These are phyloP conservation scores for Trichoderma hamatum DNA, from an alignment of 2,329 filamentous ascomycete species.

Conservation along the genomic window DNA sequence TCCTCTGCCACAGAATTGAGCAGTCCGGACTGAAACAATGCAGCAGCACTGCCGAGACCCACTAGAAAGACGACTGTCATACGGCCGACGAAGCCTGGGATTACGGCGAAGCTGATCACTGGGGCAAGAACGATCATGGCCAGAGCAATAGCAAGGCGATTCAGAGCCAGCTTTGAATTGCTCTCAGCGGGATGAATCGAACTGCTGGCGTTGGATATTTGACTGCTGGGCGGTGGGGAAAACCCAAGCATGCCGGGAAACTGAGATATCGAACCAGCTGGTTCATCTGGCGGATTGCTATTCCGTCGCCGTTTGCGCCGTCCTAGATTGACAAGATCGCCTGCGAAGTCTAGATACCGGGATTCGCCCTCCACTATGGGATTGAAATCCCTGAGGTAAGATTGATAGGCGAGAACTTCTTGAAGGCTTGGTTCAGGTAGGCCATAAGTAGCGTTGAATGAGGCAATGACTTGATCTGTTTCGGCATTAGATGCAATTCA, in stretches of 20 bases:
- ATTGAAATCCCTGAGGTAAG: slow-evolving; percentile 57
- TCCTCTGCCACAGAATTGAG: slow-evolving; percentile 28
- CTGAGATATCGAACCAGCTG: slow-evolving; percentile 33
- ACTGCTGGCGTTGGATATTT: slow-evolving; percentile 24
- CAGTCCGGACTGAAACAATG: slow-evolving; percentile 36
- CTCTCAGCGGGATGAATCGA: not conserved
- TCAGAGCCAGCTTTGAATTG: slow-evolving; percentile 1
- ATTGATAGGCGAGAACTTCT: slow-evolving; percentile 53
- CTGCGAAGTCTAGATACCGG: slow-evolving; percentile 57
- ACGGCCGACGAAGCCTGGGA: slow-evolving; percentile 59
- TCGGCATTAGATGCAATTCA: not conserved
- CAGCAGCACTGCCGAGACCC: slow-evolving; percentile 47
- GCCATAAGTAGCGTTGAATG: slow-evolving; percentile 57
- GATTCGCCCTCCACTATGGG: slow-evolving; percentile 63
- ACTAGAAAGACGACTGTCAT: slow-evolving; percentile 60
- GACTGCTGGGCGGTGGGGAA: slow-evolving; percentile 23
- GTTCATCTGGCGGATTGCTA: slow-evolving; percentile 30
- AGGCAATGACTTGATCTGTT: slow-evolving; percentile 60
- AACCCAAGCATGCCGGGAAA: slow-evolving; percentile 22
- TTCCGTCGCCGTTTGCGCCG: slow-evolving; percentile 22
- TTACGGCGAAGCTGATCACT: slow-evolving; percentile 59
- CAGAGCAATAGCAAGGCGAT: slow-evolving; percentile 31
- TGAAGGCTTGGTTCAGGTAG: slow-evolving; percentile 52
- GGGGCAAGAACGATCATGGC: slow-evolving; percentile 54
- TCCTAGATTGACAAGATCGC: slow-evolving; percentile 55